Percentiles rank a stretch among this genome's conserved stretches.
phyloP scores from a whole-genome alignment of 371 early-diverging fungal genomes.

The Mucor circinelloides region DNA sequence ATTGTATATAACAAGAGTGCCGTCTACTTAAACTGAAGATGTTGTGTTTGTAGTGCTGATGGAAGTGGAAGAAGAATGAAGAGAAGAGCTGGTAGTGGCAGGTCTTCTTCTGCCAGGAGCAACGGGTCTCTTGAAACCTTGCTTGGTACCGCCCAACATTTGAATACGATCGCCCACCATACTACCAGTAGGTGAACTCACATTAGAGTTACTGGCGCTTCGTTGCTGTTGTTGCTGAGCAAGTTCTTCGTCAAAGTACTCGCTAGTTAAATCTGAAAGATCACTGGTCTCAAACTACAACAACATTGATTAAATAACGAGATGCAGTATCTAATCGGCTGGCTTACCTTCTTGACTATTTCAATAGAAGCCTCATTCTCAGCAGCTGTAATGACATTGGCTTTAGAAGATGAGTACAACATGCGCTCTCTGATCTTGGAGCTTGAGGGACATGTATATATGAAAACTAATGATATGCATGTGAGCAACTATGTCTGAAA shows the following conservation, averaged over 20 bases:
- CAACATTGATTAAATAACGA: not conserved
- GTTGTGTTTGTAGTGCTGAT: not conserved
- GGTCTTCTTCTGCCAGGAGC: conserved; percentile 58
- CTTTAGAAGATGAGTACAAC: conserved; percentile 81
- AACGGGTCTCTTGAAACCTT: conserved; percentile 51
- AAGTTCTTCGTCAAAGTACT: conserved; percentile 63
- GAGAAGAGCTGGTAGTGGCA: conserved; percentile 4
- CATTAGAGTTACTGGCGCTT: not conserved
- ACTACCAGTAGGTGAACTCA: conserved; percentile 16
- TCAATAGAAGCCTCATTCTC: conserved; percentile 54
- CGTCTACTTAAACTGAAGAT: not conserved
- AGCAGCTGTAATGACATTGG: conserved; percentile 58
- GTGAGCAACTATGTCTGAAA: not conserved
- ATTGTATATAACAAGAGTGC: too few relatives aligned
- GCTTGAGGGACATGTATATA: conserved; percentile 79
- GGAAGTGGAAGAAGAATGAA: not conserved
- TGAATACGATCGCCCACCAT: conserved; percentile 46
- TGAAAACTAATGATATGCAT: conserved; percentile 55
- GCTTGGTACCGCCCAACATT: conserved; percentile 42
- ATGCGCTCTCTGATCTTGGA: conserved; percentile 87
- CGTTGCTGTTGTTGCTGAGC: conserved; percentile 11
- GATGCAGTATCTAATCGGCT: not conserved
- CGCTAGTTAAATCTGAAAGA: conserved; percentile 61
- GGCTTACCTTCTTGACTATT: conserved; percentile 65
- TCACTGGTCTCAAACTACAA: conserved; percentile 73